A percentile compares a stretch with the other conserved stretches of the same genome.
Evolutionary conservation across 2,329 filamentous ascomycete species (phyloP).

Genomic region (Triangularia setosa): DNA sequence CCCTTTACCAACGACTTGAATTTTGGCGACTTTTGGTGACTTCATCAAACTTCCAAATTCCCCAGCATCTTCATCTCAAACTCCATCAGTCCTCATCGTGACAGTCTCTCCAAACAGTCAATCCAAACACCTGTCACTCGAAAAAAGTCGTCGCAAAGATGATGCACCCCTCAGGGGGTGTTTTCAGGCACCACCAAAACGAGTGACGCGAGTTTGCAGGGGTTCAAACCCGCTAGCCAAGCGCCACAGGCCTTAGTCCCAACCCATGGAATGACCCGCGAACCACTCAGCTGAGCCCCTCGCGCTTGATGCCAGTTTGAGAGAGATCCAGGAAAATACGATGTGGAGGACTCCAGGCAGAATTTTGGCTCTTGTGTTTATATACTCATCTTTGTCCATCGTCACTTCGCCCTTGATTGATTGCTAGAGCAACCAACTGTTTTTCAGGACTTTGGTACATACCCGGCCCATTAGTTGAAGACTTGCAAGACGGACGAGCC

Average conservation of each 20-base stretch:
- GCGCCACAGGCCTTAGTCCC: background rate
- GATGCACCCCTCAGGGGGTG: background rate
- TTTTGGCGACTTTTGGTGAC: no score
- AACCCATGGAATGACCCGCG: background rate
- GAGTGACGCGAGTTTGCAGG: background rate
- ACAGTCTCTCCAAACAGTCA: no score
- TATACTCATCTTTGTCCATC: background rate
- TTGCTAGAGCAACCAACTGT: background rate
- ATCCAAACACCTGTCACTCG: background rate
- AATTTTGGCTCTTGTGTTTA: background rate
- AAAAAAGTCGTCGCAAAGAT: background rate
- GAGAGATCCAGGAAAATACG: background rate
- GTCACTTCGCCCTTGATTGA: background rate
- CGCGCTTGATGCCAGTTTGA: background rate
- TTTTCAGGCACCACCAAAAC: background rate
- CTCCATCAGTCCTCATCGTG: no score
- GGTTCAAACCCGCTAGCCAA: background rate
- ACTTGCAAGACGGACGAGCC: background rate
- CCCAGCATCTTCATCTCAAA: no score
- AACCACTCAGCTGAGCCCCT: background rate
- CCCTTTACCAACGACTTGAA: no score
- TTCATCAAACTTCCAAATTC: no score
- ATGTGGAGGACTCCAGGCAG: background rate
- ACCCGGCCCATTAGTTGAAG: no score
- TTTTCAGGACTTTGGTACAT: no score